Base-by-base conservation (phyloP, 1,284 basidiomycete species). In the Ganoderma sinense region DNA sequence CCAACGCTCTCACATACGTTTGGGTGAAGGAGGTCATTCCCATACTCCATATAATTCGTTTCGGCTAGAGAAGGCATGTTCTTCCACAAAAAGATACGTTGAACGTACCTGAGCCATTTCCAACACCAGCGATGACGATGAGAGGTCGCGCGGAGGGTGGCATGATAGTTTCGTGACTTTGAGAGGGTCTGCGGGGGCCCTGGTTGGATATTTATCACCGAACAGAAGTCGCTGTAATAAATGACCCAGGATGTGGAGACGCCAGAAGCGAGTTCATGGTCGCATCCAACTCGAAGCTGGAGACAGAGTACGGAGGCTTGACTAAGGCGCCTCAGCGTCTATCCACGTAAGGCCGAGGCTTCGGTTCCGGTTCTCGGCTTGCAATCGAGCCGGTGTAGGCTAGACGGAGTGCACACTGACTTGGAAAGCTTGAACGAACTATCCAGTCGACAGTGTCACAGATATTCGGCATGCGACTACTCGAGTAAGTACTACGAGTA, bases 51-150 rank as follows among this genome's bases (percentile, higher is more conserved):
- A 10, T n/a, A 2, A 8, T 13, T 29, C 4, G 14, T 14, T 51
- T 53, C 51, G n/a, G n/a, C n/a, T 10, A 36, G 36, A 36, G 7
- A 36, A 36, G 53, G 13, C 7, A 11, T 26, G 11, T 26, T 51
- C 55, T 20, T 48, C 56, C 66, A 43, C 8, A 55, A 62, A 20
- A 29, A 31, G n/a, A 41, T 20, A 16, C 1, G 23, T 2, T 18
- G 11, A 26, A 72, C 81, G 41, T 66, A 81, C 84, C 84, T 36
- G 78, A 69, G 26, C 79, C 80, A 62, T 80, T 82, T 60, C 91
- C 91, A 33, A 91, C 77, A 51, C 91, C 91, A 78, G 83, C 81
- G 39, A 89, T 82, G 58, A 89, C 78, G 69, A 87, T 82, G 73
- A 89, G 79, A 18, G 87, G 85, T 40, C 81, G 82, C 65, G 76